Evolutionary conservation across 1,139 yeast species (phyloP).

Genomic region (Geotrichum histeridarum): DNA sequence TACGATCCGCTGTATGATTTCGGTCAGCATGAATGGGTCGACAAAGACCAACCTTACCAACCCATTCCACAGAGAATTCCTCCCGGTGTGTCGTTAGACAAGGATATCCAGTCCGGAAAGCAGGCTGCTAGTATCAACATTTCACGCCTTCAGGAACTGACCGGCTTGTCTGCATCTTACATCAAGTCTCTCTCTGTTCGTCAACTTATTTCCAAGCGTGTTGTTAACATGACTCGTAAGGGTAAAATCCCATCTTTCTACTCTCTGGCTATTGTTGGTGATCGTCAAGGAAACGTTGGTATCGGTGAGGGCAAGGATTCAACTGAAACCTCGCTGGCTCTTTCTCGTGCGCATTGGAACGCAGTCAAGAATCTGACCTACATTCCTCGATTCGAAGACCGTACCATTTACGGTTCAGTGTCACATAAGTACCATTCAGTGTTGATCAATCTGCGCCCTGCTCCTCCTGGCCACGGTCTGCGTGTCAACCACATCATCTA

Average conservation of each 20-base stretch:
- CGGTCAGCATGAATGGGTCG: conserved; percentile 44
- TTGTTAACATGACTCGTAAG: conserved; percentile 87
- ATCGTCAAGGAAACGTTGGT: conserved; percentile 88
- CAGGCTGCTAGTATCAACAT: conserved; percentile 45
- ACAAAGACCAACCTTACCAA: conserved; percentile 43
- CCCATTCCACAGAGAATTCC: conserved; percentile 43
- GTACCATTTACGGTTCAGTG: conserved; percentile 85
- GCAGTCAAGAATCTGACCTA: conserved; percentile 82
- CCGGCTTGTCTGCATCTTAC: conserved; percentile 68
- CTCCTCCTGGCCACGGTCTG: conserved; percentile 92
- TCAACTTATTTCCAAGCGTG: conserved; percentile 52
- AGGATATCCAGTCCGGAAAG: conserved; percentile 32
- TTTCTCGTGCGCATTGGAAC: conserved; percentile 85
- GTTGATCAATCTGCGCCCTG: conserved; percentile 70
- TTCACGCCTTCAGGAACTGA: conserved; percentile 43
- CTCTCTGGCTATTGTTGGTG: conserved; percentile 87
- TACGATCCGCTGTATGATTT: conserved; percentile 57
- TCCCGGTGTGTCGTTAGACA: conserved; percentile 38
- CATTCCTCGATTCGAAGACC: conserved; percentile 81
- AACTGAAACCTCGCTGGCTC: conserved; percentile 70
- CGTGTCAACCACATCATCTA: conserved; percentile 87
- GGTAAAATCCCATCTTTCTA: conserved; percentile 87
- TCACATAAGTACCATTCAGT: conserved; percentile 86
- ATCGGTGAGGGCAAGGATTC: conserved; percentile 92
- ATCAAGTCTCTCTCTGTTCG: conserved; percentile 61